These are phyloP conservation scores for Flaveria sonorensis DNA, from an alignment of 129 eudicot species.

Conservation along the genomic window DNA sequence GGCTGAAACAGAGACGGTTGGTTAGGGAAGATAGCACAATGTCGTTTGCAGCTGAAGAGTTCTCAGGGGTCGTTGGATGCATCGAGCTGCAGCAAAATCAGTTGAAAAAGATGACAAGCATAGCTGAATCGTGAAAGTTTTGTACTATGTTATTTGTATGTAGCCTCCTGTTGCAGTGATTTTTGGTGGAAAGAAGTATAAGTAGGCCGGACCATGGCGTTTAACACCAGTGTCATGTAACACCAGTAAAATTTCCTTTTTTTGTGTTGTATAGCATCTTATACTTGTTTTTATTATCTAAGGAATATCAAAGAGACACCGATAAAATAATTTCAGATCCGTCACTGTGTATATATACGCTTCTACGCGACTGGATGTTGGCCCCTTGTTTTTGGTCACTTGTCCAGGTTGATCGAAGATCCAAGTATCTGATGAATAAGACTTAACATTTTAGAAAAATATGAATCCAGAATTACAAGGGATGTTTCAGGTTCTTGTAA, in stretches of 20 bases:
- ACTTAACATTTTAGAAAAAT: not conserved
- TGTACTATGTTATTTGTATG: slow-evolving; percentile 13
- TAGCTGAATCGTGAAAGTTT: slow-evolving; percentile 49
- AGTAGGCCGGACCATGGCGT: not conserved
- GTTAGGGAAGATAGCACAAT: slow-evolving; percentile 64
- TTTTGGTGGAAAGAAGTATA: slow-evolving; percentile 17
- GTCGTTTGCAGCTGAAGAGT: slow-evolving; percentile 67
- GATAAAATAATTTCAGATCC: not conserved
- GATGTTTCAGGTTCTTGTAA: not conserved
- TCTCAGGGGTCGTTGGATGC: slow-evolving; percentile 59
- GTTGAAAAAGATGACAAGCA: slow-evolving; percentile 66
- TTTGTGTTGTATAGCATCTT: not conserved
- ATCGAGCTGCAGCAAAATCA: slow-evolving; percentile 71
- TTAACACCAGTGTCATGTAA: not conserved
- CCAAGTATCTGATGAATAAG: not conserved
- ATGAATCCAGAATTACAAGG: not conserved
- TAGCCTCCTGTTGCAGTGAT: slow-evolving; percentile 8
- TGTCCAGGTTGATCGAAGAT: not conserved
- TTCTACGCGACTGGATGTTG: not conserved
- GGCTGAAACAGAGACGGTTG: slow-evolving; percentile 63
- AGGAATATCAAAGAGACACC: not conserved
- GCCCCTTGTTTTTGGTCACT: not conserved
- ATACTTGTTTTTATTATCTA: not conserved
- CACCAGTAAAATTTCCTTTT: too few relatives aligned
- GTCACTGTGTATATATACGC: not conserved